Conservation (phyloP, 108 stramenopile genomes). For the Hondaea fermentalgiana region DNA sequence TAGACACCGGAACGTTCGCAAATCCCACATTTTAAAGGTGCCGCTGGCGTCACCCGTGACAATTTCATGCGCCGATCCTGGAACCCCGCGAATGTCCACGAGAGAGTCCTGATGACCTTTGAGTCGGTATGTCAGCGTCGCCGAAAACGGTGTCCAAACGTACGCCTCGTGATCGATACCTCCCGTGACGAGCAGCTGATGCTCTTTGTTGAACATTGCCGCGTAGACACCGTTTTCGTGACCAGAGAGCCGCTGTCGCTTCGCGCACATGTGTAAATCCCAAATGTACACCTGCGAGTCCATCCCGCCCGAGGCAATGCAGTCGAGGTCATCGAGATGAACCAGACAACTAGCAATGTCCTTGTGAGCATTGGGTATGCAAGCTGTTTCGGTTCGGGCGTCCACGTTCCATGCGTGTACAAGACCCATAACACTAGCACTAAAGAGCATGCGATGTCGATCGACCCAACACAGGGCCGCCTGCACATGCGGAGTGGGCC, state of each 20-base stretch:
- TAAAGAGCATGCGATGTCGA: neutral
- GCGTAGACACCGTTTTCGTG: conserved; percentile 49
- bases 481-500: neutral
- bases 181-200: conserved; percentile 38
- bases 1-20: conserved; percentile 47
- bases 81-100: conserved; percentile 44
- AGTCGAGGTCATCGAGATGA: conserved; percentile 38
- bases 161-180: conserved; percentile 53
- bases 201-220: conserved; percentile 38
- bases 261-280: conserved; percentile 46
- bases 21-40: conserved; percentile 44
- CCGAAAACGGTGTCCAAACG: conserved; percentile 54
- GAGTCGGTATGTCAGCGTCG: conserved; percentile 36
- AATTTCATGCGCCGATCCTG: conserved; percentile 45
- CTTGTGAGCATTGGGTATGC: conserved; percentile 30
- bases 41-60: conserved; percentile 48
- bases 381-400: neutral
- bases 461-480: neutral
- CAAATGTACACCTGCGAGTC: conserved; percentile 48
- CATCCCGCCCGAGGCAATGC: conserved; percentile 42
- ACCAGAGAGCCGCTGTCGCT: conserved; percentile 35
- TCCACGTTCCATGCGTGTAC: conserved; percentile 5
- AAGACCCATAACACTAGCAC: neutral
- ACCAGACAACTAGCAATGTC: conserved; percentile 46
- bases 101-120: conserved; percentile 46